Evolutionary conservation across 768 basidiomycete species (phyloP).

Genomic region (Lepiota brunneoincarnata): DNA sequence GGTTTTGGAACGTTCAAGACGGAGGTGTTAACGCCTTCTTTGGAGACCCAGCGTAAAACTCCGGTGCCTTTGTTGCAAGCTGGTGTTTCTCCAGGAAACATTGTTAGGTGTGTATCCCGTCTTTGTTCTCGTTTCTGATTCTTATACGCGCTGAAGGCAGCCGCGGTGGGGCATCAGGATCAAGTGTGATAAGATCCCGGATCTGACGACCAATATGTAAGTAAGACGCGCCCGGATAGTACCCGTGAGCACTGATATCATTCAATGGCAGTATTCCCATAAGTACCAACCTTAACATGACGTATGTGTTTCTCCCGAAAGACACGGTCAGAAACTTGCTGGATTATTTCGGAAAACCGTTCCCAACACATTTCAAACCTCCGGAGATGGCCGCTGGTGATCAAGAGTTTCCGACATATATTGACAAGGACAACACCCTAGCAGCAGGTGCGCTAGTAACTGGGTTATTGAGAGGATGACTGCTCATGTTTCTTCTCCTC

Average conservation of each 20-base stretch:
- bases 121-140: constrained; percentile 24
- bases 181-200: constrained; percentile 30
- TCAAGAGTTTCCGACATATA: constrained; percentile 16
- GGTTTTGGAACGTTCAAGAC: constrained; percentile 36
- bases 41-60: constrained; percentile 5
- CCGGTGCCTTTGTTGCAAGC: background rate
- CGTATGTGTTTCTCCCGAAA: constrained; percentile 35
- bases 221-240: constrained; percentile 7
- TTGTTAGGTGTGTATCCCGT: constrained; percentile 23
- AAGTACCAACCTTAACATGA: constrained; percentile 13
- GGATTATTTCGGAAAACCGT: constrained; percentile 26
- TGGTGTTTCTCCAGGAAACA: constrained; percentile 3
- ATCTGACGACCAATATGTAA: constrained; percentile 28
- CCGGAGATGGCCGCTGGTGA: background rate
- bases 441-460: constrained; percentile 18
- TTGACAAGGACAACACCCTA: constrained; percentile 22
- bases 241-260: background rate
- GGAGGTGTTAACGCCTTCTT: constrained; percentile 20
- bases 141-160: constrained; percentile 20
- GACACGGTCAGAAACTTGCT: constrained; percentile 30
- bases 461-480: background rate
- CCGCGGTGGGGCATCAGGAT: constrained; percentile 40
- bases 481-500: background rate
- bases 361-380: constrained; percentile 17
- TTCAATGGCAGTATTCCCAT: constrained; percentile 7